phyloP scores from a whole-genome alignment of 2,329 filamentous ascomycete species.

The Pseudocercospora cruenta region DNA sequence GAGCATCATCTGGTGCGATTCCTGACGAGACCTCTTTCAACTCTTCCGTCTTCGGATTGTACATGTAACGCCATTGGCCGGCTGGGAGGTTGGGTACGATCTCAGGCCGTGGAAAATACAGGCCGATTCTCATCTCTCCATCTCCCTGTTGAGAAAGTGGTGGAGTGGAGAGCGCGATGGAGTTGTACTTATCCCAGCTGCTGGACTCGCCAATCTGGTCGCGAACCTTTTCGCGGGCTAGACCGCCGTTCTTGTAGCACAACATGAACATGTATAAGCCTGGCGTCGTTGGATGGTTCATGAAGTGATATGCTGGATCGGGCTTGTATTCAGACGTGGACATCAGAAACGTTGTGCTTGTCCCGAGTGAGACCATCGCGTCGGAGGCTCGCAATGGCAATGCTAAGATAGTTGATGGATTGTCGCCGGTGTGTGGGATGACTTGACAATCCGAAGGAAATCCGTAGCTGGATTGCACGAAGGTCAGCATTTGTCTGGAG shows the following conservation, averaged over 20 bases:
- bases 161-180: constrained; percentile 67
- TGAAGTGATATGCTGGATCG: constrained; percentile 91
- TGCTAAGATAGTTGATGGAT: constrained; percentile 91
- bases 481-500: background rate
- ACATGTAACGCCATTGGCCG: constrained; percentile 84
- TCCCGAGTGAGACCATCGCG: constrained; percentile 92
- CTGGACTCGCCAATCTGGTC: constrained; percentile 69
- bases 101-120: constrained; percentile 95
- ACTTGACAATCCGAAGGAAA: constrained; percentile 76
- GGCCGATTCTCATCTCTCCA: constrained; percentile 73
- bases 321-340: constrained; percentile 89
- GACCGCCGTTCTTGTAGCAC: constrained; percentile 97
- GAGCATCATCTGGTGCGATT: constrained; percentile 68
- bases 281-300: constrained; percentile 91
- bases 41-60: constrained; percentile 51
- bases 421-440: constrained; percentile 90
- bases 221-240: constrained; percentile 87
- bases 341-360: constrained; percentile 97
- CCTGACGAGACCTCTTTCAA: constrained; percentile 45
- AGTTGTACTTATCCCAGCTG: constrained; percentile 81
- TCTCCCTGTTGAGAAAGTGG: constrained; percentile 65
- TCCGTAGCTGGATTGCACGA: constrained; percentile 62
- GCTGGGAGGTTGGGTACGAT: constrained; percentile 89
- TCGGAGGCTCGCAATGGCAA: constrained; percentile 85
- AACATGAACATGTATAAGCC: constrained; percentile 99